Conservation (phyloP, 345 rosid species). For the Acer saccharum region DNA sequence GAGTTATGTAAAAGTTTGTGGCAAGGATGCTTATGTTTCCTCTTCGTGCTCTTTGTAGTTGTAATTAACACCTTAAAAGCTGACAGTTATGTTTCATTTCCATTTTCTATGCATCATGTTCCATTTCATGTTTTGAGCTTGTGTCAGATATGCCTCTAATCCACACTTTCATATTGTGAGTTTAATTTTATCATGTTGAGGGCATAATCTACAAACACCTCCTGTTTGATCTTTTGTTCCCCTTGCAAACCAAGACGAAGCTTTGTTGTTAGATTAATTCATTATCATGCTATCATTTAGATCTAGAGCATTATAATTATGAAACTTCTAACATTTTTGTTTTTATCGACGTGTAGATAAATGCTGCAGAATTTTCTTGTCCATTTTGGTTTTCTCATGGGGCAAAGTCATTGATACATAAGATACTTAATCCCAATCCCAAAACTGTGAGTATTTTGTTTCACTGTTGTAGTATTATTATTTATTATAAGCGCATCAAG, state of each 20-base stretch:
- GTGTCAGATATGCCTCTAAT: neutral
- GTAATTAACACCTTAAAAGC: neutral
- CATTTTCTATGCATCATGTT: neutral
- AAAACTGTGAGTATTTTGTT: slow-evolving; percentile 68
- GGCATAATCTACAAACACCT: slow-evolving; percentile 6
- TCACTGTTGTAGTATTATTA: slow-evolving; percentile 3
- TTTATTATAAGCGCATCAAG: neutral
- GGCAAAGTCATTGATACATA: slow-evolving; percentile 65
- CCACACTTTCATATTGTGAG: slow-evolving; percentile 4
- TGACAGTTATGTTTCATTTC: neutral
- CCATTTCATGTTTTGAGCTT: slow-evolving; percentile 5
- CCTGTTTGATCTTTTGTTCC: neutral
- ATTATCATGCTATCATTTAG: slow-evolving; percentile 12
- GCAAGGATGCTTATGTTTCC: neutral
- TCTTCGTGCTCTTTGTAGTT: neutral
- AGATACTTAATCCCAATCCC: slow-evolving; percentile 76
- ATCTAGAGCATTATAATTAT: slow-evolving; percentile 10
- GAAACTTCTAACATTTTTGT: slow-evolving; percentile 21
- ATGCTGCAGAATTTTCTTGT: slow-evolving; percentile 72
- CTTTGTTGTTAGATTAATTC: slow-evolving; percentile 11
- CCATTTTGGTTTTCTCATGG: slow-evolving; percentile 87
- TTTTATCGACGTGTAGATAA: slow-evolving; percentile 49
- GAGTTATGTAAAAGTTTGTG: neutral
- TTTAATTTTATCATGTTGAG: slow-evolving; percentile 7
- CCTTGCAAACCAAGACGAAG: neutral